phyloP scores from a whole-genome alignment of 2,329 filamentous ascomycete genomes.

The Penicillium sp. region DNA sequence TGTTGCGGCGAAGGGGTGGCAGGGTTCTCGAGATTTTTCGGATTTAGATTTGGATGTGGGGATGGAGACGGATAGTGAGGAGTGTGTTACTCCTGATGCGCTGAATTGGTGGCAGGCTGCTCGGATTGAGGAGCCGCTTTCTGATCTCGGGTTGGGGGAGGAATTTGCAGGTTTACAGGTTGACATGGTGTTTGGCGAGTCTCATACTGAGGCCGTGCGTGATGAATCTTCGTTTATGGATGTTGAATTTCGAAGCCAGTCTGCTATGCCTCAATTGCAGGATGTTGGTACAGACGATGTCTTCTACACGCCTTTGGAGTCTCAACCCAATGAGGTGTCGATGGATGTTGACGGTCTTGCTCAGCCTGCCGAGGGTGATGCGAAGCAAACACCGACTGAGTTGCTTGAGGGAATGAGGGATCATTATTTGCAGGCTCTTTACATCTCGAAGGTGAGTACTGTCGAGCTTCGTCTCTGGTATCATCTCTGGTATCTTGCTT shows the following conservation, averaged over 20 bases:
- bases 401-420: slow-evolving; percentile 41
- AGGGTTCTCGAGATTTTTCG: slow-evolving; percentile 12
- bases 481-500: slow-evolving; percentile 16
- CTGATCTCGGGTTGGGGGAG: slow-evolving; percentile 23
- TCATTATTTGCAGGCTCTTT: slow-evolving; percentile 50
- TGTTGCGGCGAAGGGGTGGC: slow-evolving; percentile 42
- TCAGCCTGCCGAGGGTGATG: slow-evolving; percentile 17
- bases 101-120: slow-evolving; percentile 43
- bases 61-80: slow-evolving; percentile 5
- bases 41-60: slow-evolving; percentile 2
- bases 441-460: slow-evolving; percentile 45
- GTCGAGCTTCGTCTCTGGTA: not conserved
- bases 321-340: slow-evolving; percentile 17
- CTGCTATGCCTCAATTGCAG: slow-evolving; percentile 13
- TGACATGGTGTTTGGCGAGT: slow-evolving; percentile 35
- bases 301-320: slow-evolving; percentile 12
- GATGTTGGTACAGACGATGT: slow-evolving; percentile 2
- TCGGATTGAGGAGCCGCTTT: slow-evolving; percentile 34
- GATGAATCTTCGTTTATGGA: slow-evolving; percentile 25
- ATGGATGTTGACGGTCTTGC: slow-evolving; percentile 19
- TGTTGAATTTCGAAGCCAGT: slow-evolving; percentile 21
- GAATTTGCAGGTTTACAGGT: slow-evolving; percentile 33
- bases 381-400: slow-evolving; percentile 38
- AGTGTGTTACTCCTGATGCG: slow-evolving; percentile 1
- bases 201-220: slow-evolving; percentile 5